Base-by-base conservation (phyloP, 2,329 filamentous ascomycete genomes). In the Raffaelea ambrosiae region DNA sequence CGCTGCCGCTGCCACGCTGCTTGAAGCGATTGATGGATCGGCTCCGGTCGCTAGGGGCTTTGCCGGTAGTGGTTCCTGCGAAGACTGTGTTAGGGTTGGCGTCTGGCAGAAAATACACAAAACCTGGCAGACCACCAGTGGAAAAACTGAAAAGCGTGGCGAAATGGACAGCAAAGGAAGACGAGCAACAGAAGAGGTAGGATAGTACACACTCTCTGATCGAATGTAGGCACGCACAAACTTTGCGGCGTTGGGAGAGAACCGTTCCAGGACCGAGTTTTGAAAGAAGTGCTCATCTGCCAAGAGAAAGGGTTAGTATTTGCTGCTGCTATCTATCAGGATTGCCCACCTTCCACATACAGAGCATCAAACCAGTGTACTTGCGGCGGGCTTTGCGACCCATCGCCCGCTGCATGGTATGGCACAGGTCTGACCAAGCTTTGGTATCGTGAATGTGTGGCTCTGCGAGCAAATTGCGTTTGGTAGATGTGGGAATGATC, bases 211-310 rank as follows among this genome's bases (percentile, higher is more conserved):
- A 56, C 53, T 36, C 19, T 56, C 48, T 9, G 42, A 35, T 2
- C 21, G 8, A 13, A 52, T 55, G 40, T 56, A 55, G 4, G 45
- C 43, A 7, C 40, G 48, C 1, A 50, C 55, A 18, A 46, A 55
- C 2, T 26, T 35, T 14, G 29, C 19, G 3, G 57, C 57, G 3
- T 58, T 46, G 5, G 57, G 60, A 1, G 62, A 64, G 36, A 54
- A 55, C 1, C 50, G 51, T 13, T 50, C 44, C 8, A 55, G 51
- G 8, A 54, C 46, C 3, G 54, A 51, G 31, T 64, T 65, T 31
- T 62, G 58, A 33, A 61, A 63, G 42, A 54, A 62, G 29, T 66
- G 63, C 48, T 66, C 62, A 22, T 60, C 62, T 64, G 26, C 11
- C n/a, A n/a, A n/a, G n/a, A n/a, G n/a, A n/a, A n/a, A n/a, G n/a